Evolutionary conservation across 192 early-diverging fungal species (phyloP), one percentile per base, ranked within the genome.

Genomic region (Thamnidium elegans): DNA sequence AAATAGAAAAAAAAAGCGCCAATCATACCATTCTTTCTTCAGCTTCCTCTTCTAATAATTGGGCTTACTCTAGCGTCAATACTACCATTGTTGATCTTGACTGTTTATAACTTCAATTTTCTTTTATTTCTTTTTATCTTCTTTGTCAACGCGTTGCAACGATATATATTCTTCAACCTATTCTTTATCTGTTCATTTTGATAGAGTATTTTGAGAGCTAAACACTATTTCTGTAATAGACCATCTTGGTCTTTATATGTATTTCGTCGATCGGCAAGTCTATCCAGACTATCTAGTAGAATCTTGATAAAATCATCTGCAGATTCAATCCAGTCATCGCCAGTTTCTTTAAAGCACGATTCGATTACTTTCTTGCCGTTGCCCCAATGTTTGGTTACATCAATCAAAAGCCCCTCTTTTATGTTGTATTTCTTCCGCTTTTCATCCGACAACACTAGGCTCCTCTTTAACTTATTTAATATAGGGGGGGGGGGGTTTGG

Each of bases 31-130:
- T n/a, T n/a, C n/a, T n/a, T n/a, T n/a, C n/a, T n/a, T n/a, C n/a
- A n/a, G n/a, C n/a, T n/a, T n/a, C n/a, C n/a, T n/a, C n/a, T n/a
- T n/a, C n/a, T n/a, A 50, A 50, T 19, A 50, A 15, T 50, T 50
- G 48, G 13, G n/a, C 13, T 50, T 50, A 17, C 48, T 50, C 17
- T 19, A 13, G 14, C 19, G 48, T 19, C 48, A 50, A 19, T 19
- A 50, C 48, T 50, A 50, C 15, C 48, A 50, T 50, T 19, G 17
- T 50, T 50, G 17, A 50, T 50, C 17, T 50, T 50, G 48, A 50
- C 17, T 50, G 48, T 19, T 50, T 19, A 19, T 15, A 15, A n/a
- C n/a, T n/a, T n/a, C 17, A 50, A 6, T 19, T 19, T 19, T 19
- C 17, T 50, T 50, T 50, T 6, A 50, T 50, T 50, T 19, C 17